Base-by-base conservation (phyloP, 2,329 filamentous ascomycete species). In the Venturia carpophila region DNA sequence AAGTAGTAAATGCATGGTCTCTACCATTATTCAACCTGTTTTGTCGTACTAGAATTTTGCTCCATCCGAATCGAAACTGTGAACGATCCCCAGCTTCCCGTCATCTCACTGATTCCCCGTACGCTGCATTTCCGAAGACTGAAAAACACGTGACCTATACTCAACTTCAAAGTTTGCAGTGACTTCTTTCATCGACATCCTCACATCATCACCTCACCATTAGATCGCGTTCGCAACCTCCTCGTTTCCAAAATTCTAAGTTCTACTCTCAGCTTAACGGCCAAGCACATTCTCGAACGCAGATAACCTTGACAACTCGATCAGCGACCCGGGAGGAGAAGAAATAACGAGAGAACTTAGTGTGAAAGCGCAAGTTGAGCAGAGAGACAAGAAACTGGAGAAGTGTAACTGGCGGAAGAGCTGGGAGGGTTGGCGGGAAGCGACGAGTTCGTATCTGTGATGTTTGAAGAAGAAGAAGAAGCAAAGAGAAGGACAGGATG, bases 1-100 rank as follows among this genome's bases (percentile, higher is more conserved):
- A 58, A 34, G 49, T 58, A 58, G 52, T 58, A 37, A 58, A 58
- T n/a, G 30, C 52, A 58, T 58, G 52, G 30, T 37, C 7, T 34
- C 30, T 37, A 9, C 17, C 52, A 37, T 58, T 58, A 5, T 37
- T 37, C 52, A 37, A 58, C 27, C 1, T 10, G 19, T 58, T 58
- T 24, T 58, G 30, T 52, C 9, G 11, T 41, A 41, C 9, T 11
- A 11, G 9, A 10, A 41, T 41, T 15, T 41, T 41, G 39, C 4
- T 2, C 10, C 15, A 45, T 3, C 42, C 5, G 17, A n/a, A 17
- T 45, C 42, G 5, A 6, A 45, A 6, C 19, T n/a, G 3, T 45
- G 15, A n/a, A 3, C 19, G 5, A 45, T 6, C n/a, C n/a, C n/a
- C n/a, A n/a, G n/a, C n/a, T n/a, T n/a, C n/a, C n/a, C n/a, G 42